Percentiles rank a stretch among this genome's conserved stretches.
These are phyloP conservation scores for Stagonosporopsis chrysanthemi DNA, from an alignment of 2,329 filamentous ascomycete species.

Conservation along the genomic window DNA sequence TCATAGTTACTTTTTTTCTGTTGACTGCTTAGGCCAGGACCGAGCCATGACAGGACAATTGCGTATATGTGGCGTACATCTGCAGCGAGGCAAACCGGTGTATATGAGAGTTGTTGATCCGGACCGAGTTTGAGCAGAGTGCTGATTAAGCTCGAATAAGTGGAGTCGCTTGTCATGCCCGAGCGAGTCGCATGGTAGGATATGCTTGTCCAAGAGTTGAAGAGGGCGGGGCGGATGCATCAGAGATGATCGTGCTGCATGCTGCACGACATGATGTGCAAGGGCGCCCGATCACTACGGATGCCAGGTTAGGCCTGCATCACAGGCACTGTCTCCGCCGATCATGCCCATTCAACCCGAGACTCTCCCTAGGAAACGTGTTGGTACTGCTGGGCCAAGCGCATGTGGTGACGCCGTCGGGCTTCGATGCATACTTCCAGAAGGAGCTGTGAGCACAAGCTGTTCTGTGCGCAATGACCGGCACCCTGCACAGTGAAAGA, in stretches of 20 bases:
- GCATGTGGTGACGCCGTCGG: slow-evolving; percentile 7
- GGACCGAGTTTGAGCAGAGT: background rate
- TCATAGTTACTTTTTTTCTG: slow-evolving; percentile 15
- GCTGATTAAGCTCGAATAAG: background rate
- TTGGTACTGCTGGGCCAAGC: slow-evolving; percentile 7
- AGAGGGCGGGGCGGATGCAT: background rate
- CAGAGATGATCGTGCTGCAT: slow-evolving; percentile 15
- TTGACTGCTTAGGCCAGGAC: slow-evolving; percentile 15
- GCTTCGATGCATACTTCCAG: slow-evolving; percentile 24
- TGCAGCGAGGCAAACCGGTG: background rate
- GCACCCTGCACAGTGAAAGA: slow-evolving; percentile 1
- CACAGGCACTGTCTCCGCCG: slow-evolving; percentile 4
- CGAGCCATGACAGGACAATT: slow-evolving; percentile 14
- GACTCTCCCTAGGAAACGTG: slow-evolving; percentile 8
- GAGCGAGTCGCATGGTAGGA: background rate
- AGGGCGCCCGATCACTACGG: slow-evolving; percentile 15
- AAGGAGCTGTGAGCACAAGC: slow-evolving; percentile 13
- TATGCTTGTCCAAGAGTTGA: background rate
- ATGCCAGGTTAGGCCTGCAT: slow-evolving; percentile 11
- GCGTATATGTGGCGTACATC: slow-evolving; percentile 13
- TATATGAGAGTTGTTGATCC: background rate
- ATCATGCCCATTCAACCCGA: slow-evolving; percentile 18
- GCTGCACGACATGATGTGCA: slow-evolving; percentile 20
- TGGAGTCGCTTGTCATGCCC: background rate
- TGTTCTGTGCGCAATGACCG: slow-evolving; percentile 16